Evolutionary conservation across 225 moss, liverwort and hornwort species (phyloP).

Genomic region (Marchantia polymorpha): DNA sequence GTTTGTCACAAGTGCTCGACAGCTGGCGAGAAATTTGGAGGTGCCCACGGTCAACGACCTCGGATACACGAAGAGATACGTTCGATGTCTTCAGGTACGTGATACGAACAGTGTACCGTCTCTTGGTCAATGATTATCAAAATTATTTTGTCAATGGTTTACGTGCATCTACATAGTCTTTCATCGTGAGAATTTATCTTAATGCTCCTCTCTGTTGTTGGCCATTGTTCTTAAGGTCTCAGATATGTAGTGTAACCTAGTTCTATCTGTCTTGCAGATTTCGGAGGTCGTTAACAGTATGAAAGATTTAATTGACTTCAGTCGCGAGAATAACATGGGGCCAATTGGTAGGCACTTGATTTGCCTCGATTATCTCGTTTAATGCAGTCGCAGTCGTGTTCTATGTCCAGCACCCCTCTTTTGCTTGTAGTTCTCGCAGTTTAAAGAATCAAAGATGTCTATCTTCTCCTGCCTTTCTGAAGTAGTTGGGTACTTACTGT

Average conservation of each 20-base stretch:
- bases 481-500: neutral
- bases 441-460: neutral
- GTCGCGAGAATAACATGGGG: constrained; percentile 83
- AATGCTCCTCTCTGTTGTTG: neutral
- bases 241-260: neutral
- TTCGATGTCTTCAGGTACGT: constrained; percentile 99
- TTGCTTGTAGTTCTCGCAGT: neutral
- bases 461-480: neutral
- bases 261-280: constrained; percentile 54
- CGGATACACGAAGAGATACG: constrained; percentile 98
- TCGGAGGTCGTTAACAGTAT: constrained; percentile 99
- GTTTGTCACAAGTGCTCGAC: constrained; percentile 92
- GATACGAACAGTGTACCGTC: constrained; percentile 38
- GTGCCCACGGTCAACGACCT: constrained; percentile 93
- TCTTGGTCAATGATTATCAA: neutral
- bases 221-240: neutral
- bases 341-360: constrained; percentile 57
- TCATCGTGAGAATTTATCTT: neutral
- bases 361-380: neutral
- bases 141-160: no score
- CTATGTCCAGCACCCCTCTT: neutral
- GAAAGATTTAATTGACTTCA: constrained; percentile 99
- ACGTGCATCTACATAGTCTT: no score
- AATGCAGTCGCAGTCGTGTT: neutral
- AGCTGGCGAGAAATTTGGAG: constrained; percentile 92